Evolutionary conservation across 768 basidiomycete genomes (phyloP), one percentile per base, ranked within the genome.

Genomic region (Pleurotus ostreatus): DNA sequence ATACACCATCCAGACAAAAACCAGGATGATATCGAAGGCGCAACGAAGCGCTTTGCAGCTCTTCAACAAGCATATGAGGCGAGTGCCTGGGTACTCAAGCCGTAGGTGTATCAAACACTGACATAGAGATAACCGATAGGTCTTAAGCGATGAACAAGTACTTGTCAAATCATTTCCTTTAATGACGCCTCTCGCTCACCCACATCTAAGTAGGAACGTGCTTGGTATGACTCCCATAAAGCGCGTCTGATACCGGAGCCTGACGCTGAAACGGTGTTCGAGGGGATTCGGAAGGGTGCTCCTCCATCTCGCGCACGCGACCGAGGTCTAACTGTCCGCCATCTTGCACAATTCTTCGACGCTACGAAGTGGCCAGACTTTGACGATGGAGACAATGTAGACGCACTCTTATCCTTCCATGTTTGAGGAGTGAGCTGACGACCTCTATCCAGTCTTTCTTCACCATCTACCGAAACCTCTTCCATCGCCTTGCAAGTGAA

Each of bases 41-140:
- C 97, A 0, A 98, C 94, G 0, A 76, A 88, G 62, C 81, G 88
- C 11, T 99, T 98, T 66, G 88, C 95, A 1, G 72, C 81, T 15
- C 72, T 99, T 6, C 97, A 98, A 63, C 92, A 96, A 65, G 97
- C 97, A 3, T 98, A 98, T 65, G 97, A 98, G 79, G 94, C 90
- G 60, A 49, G 80, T 66, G 25, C 61, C 15, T 38, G 20, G 41
- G 38, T n/a, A 52, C 18, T 49, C 16, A 9, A 22, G 53, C 25
- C 58, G 22, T 5, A 56, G 46, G 57, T 46, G 46, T 46, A 43
- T 38, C 16, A 39, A 41, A 22, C 47, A 9, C 46, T 55, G 20
- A 25, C 12, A 13, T 15, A 40, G 53, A 57, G 46, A 46, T 38
- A 41, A 39, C 52, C 60, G 51, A 16, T 46, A 94, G 92, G 88